phyloP scores from a whole-genome alignment of 352 stramenopile genomes.

The Thraustochytrium sp. region DNA sequence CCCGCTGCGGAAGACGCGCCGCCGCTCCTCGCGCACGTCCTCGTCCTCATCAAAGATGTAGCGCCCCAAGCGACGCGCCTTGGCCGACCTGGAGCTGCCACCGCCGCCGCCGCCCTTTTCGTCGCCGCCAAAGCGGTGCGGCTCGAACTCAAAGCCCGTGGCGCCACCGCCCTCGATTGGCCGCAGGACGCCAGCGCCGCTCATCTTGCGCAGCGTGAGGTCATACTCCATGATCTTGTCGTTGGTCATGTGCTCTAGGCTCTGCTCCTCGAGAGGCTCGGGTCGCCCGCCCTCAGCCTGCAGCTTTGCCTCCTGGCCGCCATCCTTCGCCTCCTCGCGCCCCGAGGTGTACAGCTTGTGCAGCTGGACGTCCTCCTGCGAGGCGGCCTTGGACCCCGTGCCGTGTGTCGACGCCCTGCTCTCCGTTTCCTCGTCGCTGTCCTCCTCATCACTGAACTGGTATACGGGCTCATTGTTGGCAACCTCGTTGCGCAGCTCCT shows the following conservation, averaged over 20 bases:
- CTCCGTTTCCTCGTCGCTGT: not conserved
- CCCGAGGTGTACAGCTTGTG: not conserved
- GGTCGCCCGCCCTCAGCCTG: not conserved
- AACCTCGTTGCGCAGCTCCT: not conserved
- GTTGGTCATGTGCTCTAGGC: not conserved
- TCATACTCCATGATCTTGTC: not conserved
- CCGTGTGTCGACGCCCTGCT: not conserved
- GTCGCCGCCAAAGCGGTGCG: not conserved
- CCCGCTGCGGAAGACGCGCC: not conserved
- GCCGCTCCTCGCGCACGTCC: slow-evolving; percentile 18
- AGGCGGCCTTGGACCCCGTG: not conserved
- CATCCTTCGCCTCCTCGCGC: not conserved
- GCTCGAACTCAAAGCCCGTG: slow-evolving; percentile 3
- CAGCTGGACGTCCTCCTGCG: not conserved
- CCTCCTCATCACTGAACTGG: slow-evolving; percentile 30
- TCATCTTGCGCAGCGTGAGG: not conserved
- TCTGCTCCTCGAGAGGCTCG: not conserved
- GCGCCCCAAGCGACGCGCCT: not conserved
- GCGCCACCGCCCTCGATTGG: not conserved
- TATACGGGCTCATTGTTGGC: slow-evolving; percentile 15
- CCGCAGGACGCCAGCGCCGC: not conserved
- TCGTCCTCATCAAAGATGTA: slow-evolving; percentile 41
- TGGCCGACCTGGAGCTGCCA: not conserved
- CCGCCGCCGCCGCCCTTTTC: no score
- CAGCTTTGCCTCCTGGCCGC: not conserved